phyloP scores from a whole-genome alignment of 2,329 filamentous ascomycete genomes.

The Canariomyces notabilis region DNA sequence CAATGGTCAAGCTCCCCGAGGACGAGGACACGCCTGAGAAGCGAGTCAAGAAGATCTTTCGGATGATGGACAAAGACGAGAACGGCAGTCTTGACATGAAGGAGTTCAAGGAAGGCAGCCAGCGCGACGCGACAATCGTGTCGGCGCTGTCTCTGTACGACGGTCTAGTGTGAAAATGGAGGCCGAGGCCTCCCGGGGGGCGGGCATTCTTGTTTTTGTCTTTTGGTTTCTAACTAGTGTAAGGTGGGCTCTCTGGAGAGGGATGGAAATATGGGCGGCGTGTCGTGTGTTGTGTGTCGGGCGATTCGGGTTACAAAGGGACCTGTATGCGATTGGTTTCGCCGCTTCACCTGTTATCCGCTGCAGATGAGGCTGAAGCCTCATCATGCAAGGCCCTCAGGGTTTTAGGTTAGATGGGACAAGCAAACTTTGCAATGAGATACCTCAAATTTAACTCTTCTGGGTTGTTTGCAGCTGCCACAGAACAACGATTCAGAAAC shows the following conservation, averaged over 20 bases:
- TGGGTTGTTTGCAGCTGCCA: background rate
- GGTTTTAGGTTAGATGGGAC: background rate
- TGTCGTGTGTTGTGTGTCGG: too few relatives aligned
- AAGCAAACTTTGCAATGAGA: background rate
- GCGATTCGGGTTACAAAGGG: too few relatives aligned
- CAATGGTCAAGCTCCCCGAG: conserved; percentile 97
- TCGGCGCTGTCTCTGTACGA: conserved; percentile 95
- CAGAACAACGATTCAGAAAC: background rate
- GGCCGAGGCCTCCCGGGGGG: background rate
- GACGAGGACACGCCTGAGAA: conserved; percentile 99
- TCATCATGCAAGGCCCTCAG: too few relatives aligned
- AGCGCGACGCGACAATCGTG: conserved; percentile 97
- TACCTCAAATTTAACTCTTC: background rate
- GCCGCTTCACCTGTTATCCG: too few relatives aligned
- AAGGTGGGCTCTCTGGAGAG: too few relatives aligned
- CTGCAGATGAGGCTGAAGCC: too few relatives aligned
- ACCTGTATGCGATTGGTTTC: too few relatives aligned
- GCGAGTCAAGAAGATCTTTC: conserved; percentile 95
- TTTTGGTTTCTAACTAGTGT: background rate
- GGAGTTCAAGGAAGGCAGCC: conserved; percentile 98
- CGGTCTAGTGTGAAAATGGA: conserved; percentile 66
- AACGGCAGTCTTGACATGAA: conserved; percentile 95
- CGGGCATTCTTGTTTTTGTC: background rate
- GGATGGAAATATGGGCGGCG: background rate
- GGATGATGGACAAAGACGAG: conserved; percentile 99